A percentile compares a stretch with the other conserved stretches of the same genome.
Evolutionary conservation across 768 basidiomycete genomes (phyloP).

Genomic region (Serendipita sp.): DNA sequence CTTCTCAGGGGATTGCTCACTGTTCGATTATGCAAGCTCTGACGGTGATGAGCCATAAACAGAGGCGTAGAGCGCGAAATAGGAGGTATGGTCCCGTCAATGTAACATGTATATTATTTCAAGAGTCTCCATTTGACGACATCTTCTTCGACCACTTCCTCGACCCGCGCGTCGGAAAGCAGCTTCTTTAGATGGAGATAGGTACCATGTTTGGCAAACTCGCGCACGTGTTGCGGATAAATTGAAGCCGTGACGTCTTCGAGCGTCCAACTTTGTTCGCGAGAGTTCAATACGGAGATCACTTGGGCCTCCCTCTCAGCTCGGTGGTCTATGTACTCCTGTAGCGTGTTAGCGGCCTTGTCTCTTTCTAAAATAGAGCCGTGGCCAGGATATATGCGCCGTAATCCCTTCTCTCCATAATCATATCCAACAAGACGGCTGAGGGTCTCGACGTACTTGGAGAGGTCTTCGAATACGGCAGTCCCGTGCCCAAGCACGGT

Average conservation of each 20-base stretch:
- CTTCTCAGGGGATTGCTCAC: neutral
- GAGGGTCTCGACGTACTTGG: conserved; percentile 50
- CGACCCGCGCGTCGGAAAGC: conserved; percentile 44
- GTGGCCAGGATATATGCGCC: conserved; percentile 71
- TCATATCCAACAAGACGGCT: conserved; percentile 26
- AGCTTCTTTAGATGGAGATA: conserved; percentile 62
- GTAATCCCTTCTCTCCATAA: conserved; percentile 25
- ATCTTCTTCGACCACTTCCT: conserved; percentile 34
- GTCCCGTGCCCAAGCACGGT: conserved; percentile 84
- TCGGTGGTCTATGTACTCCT: conserved; percentile 65
- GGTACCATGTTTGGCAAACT: conserved; percentile 53
- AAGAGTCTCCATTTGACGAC: conserved; percentile 19
- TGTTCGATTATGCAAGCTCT: neutral
- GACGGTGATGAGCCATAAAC: neutral
- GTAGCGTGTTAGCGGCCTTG: conserved; percentile 31
- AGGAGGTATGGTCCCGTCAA: no score
- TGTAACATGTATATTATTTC: neutral
- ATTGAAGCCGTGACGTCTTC: conserved; percentile 47
- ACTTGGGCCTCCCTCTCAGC: conserved; percentile 71
- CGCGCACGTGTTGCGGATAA: conserved; percentile 57
- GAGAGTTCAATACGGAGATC: conserved; percentile 30
- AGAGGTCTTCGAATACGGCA: conserved; percentile 74
- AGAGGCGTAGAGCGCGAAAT: neutral
- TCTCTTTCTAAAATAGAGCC: conserved; percentile 64
- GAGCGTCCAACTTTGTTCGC: conserved; percentile 34